Evolutionary conservation across 352 stramenopile species (phyloP), one percentile per base, ranked within the genome.

Genomic region (Phytophthora idaei): DNA sequence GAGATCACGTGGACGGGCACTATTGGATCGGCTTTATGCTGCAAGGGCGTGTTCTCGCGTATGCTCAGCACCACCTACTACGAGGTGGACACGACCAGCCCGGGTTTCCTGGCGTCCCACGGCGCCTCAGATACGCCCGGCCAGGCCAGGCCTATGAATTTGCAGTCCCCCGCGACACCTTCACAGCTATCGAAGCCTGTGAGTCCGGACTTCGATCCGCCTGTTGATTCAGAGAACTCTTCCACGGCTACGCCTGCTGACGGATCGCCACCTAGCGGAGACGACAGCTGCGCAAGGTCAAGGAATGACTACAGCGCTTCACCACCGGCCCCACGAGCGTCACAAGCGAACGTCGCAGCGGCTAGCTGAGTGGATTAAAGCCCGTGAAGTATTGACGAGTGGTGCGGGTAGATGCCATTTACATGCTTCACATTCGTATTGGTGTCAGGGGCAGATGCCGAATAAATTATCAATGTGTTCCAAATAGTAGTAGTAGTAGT

Each of bases 31-130:
- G 83, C 71, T 4, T 78, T 93, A 36, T 93, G 85, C 73, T 93
- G 85, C 71, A 91, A 90, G 69, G 71, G 77, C 27, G 57, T 84
- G 29, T 44, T 89, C 47, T 61, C 77, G 17, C 79, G 78, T 42
- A 68, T 90, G 60, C 80, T 90, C 37, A 73, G 66, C 49, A 83
- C 81, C n/a, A 83, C 77, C 10, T 94, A 94, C 73, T 93, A 92
- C 67, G 87, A 92, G 61, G 81, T 94, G 46, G 78, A 93, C 62
- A 92, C 87, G 15, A 76, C 84, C 62, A 93, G 83, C 48, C 85
- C 85, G 5, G 83, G 85, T n/a, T 85, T 90, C 53, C 34, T 84
- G 27, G 59, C 73, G 27, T 59, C 73, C 12, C 78, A 85, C 41
- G 77, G 76, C 8, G 67, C 69, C 11, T 90, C 81, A 25, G 83